These are phyloP conservation scores for Laetiporus sulphureus DNA, from an alignment of 1,284 basidiomycete genomes.

Conservation along the genomic window DNA sequence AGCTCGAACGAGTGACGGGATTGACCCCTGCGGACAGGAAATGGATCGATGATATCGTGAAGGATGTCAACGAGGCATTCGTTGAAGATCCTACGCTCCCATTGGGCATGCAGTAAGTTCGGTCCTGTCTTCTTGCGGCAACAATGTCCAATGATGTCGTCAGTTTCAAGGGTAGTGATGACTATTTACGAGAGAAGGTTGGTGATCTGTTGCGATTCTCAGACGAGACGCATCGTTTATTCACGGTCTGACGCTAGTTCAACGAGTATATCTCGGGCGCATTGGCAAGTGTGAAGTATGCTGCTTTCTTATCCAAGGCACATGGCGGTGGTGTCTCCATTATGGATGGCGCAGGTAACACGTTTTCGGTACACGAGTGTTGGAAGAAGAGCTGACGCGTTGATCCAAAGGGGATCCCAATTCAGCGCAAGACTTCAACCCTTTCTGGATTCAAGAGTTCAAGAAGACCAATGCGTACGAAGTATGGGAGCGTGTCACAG, in stretches of 20 bases:
- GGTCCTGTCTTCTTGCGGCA: background rate
- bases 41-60: conserved; percentile 81
- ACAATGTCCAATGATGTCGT: background rate
- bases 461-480: conserved; percentile 78
- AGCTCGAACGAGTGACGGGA: conserved; percentile 69
- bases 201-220: conserved; percentile 12
- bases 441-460: conserved; percentile 81
- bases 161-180: conserved; percentile 89
- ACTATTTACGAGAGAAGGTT: conserved; percentile 84
- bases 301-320: conserved; percentile 70
- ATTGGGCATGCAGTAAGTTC: conserved; percentile 57
- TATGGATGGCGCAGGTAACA: conserved; percentile 28
- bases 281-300: conserved; percentile 80
- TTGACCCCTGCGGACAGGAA: conserved; percentile 92
- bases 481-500: conserved; percentile 84
- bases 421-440: conserved; percentile 70
- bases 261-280: conserved; percentile 82
- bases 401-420: conserved; percentile 37
- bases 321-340: conserved; percentile 58
- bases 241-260: conserved; percentile 47
- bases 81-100: conserved; percentile 51
- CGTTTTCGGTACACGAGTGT: conserved; percentile 3
- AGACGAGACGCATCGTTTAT: too few species aligned
- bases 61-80: conserved; percentile 43
- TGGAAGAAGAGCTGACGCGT: background rate